Percentiles rank a stretch among this genome's conserved stretches.
These are phyloP conservation scores for Nemania sp. DNA, from an alignment of 2,329 filamentous ascomycete species.

Conservation along the genomic window DNA sequence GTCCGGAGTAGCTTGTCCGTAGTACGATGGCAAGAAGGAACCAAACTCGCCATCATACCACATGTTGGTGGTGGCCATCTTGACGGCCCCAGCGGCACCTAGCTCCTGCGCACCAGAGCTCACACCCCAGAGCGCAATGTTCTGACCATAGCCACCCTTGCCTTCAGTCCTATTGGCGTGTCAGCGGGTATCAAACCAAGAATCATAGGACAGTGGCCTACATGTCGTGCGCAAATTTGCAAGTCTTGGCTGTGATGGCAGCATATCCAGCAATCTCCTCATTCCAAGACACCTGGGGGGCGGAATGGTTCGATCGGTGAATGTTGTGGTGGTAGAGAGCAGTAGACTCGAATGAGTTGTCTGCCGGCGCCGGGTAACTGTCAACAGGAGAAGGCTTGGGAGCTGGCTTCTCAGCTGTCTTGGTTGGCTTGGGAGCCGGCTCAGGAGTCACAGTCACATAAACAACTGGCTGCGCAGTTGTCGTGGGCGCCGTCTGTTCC, in stretches of 20 bases:
- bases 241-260: slow-evolving; percentile 63
- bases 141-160: slow-evolving; percentile 80
- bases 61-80: slow-evolving; percentile 72
- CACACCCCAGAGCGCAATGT: slow-evolving; percentile 71
- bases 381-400: slow-evolving; percentile 10
- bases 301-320: slow-evolving; percentile 83
- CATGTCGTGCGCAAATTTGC: slow-evolving; percentile 77
- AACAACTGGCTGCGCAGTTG: slow-evolving; percentile 19
- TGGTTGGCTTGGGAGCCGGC: slow-evolving; percentile 4
- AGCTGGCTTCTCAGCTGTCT: background rate
- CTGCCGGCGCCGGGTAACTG: slow-evolving; percentile 25
- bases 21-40: slow-evolving; percentile 59
- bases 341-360: slow-evolving; percentile 44
- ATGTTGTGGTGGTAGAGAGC: slow-evolving; percentile 79
- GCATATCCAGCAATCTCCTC: slow-evolving; percentile 67
- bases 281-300: slow-evolving; percentile 68
- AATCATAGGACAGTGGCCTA: slow-evolving; percentile 50
- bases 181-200: slow-evolving; percentile 38
- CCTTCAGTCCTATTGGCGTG: slow-evolving; percentile 53
- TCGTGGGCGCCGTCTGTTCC: slow-evolving; percentile 11
- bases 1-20: slow-evolving; percentile 63
- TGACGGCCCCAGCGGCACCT: slow-evolving; percentile 59
- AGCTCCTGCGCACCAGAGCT: slow-evolving; percentile 49
- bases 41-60: slow-evolving; percentile 87
- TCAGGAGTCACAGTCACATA: slow-evolving; percentile 32